Evolutionary conservation across 768 basidiomycete genomes (phyloP).

Genomic region (Suillus fuscotomentosus): DNA sequence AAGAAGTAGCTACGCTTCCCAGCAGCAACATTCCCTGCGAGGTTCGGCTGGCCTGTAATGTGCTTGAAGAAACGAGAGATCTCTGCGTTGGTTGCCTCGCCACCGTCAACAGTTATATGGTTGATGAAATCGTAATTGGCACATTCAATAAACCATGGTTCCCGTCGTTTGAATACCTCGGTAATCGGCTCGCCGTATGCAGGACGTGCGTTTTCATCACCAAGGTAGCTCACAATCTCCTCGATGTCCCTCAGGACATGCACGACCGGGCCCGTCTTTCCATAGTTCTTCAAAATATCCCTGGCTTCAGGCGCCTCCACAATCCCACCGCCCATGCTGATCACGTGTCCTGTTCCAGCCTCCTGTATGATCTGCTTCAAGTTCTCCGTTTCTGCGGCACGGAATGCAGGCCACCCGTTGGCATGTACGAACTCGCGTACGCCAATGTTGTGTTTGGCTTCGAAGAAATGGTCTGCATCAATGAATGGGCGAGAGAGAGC

Average conservation of each 20-base stretch:
- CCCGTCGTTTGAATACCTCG: constrained; percentile 82
- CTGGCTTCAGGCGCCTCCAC: constrained; percentile 83
- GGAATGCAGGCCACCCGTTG: constrained; percentile 89
- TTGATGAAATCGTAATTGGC: constrained; percentile 85
- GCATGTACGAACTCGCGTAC: constrained; percentile 78
- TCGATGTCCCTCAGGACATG: constrained; percentile 79
- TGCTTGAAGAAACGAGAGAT: constrained; percentile 86
- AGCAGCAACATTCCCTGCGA: constrained; percentile 48
- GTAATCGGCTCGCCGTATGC: constrained; percentile 84
- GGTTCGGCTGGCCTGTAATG: constrained; percentile 73
- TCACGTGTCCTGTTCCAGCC: constrained; percentile 59
- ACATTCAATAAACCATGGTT: constrained; percentile 85
- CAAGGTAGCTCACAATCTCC: constrained; percentile 81
- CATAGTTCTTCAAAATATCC: constrained; percentile 67
- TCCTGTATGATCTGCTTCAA: constrained; percentile 64
- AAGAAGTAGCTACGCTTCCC: constrained; percentile 87
- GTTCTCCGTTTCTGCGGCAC: constrained; percentile 69
- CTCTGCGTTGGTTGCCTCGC: constrained; percentile 41
- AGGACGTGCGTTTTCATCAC: constrained; percentile 73
- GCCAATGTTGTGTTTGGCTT: constrained; percentile 53
- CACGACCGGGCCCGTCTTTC: constrained; percentile 63
- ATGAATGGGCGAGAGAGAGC: constrained; percentile 71
- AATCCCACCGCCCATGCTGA: constrained; percentile 93
- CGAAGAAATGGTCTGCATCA: constrained; percentile 86
- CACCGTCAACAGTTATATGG: constrained; percentile 41